A percentile compares a stretch with the other conserved stretches of the same genome.
phyloP scores from a whole-genome alignment of 2,329 filamentous ascomycete species.

The Ceratocystis harringtonii region DNA sequence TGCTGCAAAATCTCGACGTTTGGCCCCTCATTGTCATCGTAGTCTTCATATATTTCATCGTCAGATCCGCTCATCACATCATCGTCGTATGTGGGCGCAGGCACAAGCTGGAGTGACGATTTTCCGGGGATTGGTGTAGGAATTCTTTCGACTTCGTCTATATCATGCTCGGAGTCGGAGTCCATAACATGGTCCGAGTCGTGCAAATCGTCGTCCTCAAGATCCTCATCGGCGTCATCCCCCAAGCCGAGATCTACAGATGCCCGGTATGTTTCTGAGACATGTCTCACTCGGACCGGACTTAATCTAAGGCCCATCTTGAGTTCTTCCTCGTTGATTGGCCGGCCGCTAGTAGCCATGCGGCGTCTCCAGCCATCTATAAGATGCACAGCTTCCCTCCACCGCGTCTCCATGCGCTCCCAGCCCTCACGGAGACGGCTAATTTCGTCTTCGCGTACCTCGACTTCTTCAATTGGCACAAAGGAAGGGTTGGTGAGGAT shows the following conservation, averaged over 20 bases:
- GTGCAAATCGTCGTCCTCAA: constrained; percentile 7
- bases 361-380: constrained; percentile 85
- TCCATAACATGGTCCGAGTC: constrained; percentile 4
- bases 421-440: constrained; percentile 66
- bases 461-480: constrained; percentile 85
- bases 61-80: constrained; percentile 23
- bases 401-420: constrained; percentile 84
- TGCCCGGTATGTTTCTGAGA: constrained; percentile 31
- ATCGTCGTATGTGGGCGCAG: constrained; percentile 13
- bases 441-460: constrained; percentile 86
- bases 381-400: constrained; percentile 77
- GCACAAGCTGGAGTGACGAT: constrained; percentile 12
- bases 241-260: constrained; percentile 17
- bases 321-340: constrained; percentile 53
- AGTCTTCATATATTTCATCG: constrained; percentile 29
- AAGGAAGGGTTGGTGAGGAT: constrained; percentile 93
- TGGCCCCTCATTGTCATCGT: constrained; percentile 29
- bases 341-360: constrained; percentile 55
- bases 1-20: constrained; percentile 34
- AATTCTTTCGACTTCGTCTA: constrained; percentile 18
- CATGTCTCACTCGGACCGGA: constrained; percentile 40
- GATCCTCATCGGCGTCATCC: constrained; percentile 18
- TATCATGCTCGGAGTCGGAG: constrained; percentile 26
- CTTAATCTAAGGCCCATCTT: constrained; percentile 53
- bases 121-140: constrained; percentile 3